phyloP scores from a whole-genome alignment of 192 early-diverging fungal species.

The Coemansia sp. region DNA sequence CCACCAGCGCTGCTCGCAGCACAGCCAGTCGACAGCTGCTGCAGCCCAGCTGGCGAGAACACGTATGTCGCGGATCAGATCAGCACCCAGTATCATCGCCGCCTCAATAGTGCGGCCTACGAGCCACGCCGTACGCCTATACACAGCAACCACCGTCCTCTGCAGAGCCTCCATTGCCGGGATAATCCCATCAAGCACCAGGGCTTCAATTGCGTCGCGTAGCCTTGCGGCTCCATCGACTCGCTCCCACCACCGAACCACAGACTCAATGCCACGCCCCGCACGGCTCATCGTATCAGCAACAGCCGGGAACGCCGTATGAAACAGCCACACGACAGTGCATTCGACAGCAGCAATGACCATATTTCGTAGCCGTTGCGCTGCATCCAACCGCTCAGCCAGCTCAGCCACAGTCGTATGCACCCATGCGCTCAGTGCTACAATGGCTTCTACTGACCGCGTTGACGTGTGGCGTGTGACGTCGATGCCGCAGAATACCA shows the following conservation, averaged over 20 bases:
- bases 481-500: slow-evolving; percentile 46
- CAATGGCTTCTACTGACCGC: not conserved
- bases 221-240: slow-evolving; percentile 20
- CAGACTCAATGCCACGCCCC: not conserved
- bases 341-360: slow-evolving; percentile 26
- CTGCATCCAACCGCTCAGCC: slow-evolving; percentile 15
- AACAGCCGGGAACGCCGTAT: slow-evolving; percentile 21
- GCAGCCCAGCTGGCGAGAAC: slow-evolving; percentile 9
- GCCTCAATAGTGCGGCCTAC: slow-evolving; percentile 16
- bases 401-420: slow-evolving; percentile 3
- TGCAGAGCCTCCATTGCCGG: not conserved
- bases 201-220: slow-evolving; percentile 22
- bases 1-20: slow-evolving; percentile 31
- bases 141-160: not conserved
- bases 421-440: not conserved
- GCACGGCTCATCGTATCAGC: not conserved
- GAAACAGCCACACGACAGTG: slow-evolving; percentile 39
- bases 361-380: slow-evolving; percentile 11
- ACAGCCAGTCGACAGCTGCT: slow-evolving; percentile 8
- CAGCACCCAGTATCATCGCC: slow-evolving; percentile 15
- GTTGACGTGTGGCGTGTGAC: not conserved
- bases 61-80: slow-evolving; percentile 22
- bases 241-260: slow-evolving; percentile 36
- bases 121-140: slow-evolving; percentile 25
- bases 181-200: slow-evolving; percentile 25